Evolutionary conservation across 257 asterid species (phyloP).

Genomic region (Ehretia macrophylla): DNA sequence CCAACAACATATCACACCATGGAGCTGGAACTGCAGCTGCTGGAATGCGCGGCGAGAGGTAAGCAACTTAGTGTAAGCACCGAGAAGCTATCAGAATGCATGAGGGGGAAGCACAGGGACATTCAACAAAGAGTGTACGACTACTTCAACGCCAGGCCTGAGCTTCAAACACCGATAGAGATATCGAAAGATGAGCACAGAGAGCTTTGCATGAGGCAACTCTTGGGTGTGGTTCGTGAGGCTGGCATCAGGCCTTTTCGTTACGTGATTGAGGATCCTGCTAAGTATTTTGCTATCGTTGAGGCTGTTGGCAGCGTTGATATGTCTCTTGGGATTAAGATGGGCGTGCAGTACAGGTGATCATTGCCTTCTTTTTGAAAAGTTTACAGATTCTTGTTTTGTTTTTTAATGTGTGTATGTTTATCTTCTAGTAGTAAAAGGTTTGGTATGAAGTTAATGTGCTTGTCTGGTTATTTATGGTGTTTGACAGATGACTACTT

Average conservation of each 20-base stretch:
- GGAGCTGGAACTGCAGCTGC: conserved; percentile 22
- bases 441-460: too few species aligned
- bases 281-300: conserved; percentile 71
- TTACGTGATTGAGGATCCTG: conserved; percentile 74
- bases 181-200: conserved; percentile 82
- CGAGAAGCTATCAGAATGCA: conserved; percentile 45
- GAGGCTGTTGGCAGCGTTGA: conserved; percentile 96
- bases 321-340: conserved; percentile 87
- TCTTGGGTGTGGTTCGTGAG: conserved; percentile 74
- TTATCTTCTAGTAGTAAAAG: too few species aligned
- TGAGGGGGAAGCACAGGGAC: conserved; percentile 83
- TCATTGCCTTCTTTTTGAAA: neutral
- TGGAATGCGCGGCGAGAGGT: conserved; percentile 47
- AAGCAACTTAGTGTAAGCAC: conserved; percentile 46
- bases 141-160: conserved; percentile 74
- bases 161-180: conserved; percentile 89
- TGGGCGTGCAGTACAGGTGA: conserved; percentile 98
- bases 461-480: too few species aligned
- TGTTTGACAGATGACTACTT: too few species aligned
- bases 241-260: conserved; percentile 73
- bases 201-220: conserved; percentile 87
- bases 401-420: neutral
- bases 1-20: conserved; percentile 17
- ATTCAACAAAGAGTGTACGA: conserved; percentile 67
- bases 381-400: too few species aligned